Conservation (phyloP, 225 moss, liverwort and hornwort genomes). For the Polytrichum formosum region DNA sequence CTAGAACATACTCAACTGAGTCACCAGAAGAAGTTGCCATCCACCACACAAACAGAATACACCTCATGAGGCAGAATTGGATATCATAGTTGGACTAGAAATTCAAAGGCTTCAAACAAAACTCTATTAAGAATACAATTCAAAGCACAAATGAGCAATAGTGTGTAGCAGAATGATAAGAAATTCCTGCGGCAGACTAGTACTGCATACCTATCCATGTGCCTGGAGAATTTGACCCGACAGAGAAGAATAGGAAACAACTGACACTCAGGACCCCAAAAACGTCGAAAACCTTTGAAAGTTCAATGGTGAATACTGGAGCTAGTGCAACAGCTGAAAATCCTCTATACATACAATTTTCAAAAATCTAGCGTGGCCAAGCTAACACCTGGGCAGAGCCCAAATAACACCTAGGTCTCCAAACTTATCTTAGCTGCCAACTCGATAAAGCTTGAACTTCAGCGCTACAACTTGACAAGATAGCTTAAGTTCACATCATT, state of each 20-base stretch:
- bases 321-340: neutral
- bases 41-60: no score
- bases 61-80: no score
- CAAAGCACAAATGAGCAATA: no score
- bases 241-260: slow-evolving; percentile 1
- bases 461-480: neutral
- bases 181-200: no score
- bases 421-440: neutral
- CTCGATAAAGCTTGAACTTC: neutral
- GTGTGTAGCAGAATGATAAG: no score
- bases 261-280: neutral
- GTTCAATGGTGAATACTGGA: neutral
- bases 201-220: no score
- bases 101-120: no score
- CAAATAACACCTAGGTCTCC: neutral
- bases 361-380: neutral
- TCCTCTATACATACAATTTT: slow-evolving; percentile 1
- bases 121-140: no score
- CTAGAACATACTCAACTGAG: no score
- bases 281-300: neutral
- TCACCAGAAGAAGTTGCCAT: no score
- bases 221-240: neutral
- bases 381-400: neutral
- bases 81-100: no score
- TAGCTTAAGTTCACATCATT: neutral